phyloP scores from a whole-genome alignment of 257 asterid genomes.

The Ajuga chamaepitys region DNA sequence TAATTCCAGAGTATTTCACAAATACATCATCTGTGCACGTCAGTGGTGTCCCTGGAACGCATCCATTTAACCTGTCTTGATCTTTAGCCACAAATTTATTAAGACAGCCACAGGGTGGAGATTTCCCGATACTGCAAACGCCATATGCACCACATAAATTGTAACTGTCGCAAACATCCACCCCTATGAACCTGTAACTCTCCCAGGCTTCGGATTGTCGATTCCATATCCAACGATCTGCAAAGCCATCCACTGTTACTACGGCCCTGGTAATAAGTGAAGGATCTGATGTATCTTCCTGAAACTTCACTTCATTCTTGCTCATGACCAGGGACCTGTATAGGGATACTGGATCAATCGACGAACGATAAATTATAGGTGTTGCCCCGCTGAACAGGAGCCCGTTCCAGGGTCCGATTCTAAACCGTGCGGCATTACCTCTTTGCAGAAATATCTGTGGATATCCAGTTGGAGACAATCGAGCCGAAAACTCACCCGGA shows the following conservation, averaged over 20 bases:
- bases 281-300: not conserved
- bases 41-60: slow-evolving; percentile 11
- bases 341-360: no score
- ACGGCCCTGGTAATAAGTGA: not conserved
- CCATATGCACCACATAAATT: not conserved
- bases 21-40: slow-evolving; percentile 16
- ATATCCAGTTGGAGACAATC: no score
- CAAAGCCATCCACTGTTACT: not conserved
- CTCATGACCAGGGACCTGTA: no score
- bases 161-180: not conserved
- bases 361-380: not conserved
- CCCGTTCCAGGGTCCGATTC: not conserved
- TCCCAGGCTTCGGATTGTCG: no score
- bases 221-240: no score
- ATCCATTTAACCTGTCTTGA: slow-evolving; percentile 4
- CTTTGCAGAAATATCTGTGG: not conserved
- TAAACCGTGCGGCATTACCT: not conserved
- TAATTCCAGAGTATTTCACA: slow-evolving; percentile 15
- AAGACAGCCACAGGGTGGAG: slow-evolving; percentile 21
- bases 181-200: not conserved
- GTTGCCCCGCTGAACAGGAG: not conserved
- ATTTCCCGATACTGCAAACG: not conserved
- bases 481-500: not conserved
- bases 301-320: not conserved
- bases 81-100: slow-evolving; percentile 22